Evolutionary conservation across 1,284 basidiomycete genomes (phyloP), one percentile per base, ranked within the genome.

Genomic region (Waitea zeae): DNA sequence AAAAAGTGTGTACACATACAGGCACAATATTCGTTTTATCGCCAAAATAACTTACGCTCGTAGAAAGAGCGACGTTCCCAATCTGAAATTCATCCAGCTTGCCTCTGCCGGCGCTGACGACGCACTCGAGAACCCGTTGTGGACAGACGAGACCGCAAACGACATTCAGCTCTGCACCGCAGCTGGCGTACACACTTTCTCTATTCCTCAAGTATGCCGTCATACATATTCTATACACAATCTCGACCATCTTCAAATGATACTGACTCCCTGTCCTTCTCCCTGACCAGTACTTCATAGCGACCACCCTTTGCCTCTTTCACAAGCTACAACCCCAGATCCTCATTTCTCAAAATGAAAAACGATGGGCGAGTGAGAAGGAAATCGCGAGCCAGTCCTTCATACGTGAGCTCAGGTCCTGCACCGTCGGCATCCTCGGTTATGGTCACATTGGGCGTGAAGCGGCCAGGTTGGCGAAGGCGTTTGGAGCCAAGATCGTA

Each of bases 311-410:
- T 6, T 7, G 9, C 15, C 14, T 30, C 6, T 30, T 12, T 17
- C 29, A 30, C 29, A 30, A 15, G 29, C 29, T 30, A 17, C 29
- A 30, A 11, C 9, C 9, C 11, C 29, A 30, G 29, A 30, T 30
- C 14, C 7, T 30, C 7, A 30, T 30, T 7, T 14, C 14, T 6
- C 29, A 30, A 14, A 17, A 6, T 6, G 29, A 30, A 15, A 30
- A 30, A 14, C 7, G 29, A 30, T 30, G 29, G 29, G 11, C 29
- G 7, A 11, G 9, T 11, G 29, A 6, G 6, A 14, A 30, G 6
- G 29, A 30, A 14, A 12, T 30, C 6, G 29, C 9, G 9, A 14
- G 29, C 9, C 29, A 7, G 7, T 12, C 15, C 9, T 30, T 30
- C 14, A 14, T 30, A 7, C 9, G 15, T 7, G 29, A 30, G 14